Base-by-base conservation (phyloP, 1,139 yeast genomes). In the Sugiyamaella japonica region DNA sequence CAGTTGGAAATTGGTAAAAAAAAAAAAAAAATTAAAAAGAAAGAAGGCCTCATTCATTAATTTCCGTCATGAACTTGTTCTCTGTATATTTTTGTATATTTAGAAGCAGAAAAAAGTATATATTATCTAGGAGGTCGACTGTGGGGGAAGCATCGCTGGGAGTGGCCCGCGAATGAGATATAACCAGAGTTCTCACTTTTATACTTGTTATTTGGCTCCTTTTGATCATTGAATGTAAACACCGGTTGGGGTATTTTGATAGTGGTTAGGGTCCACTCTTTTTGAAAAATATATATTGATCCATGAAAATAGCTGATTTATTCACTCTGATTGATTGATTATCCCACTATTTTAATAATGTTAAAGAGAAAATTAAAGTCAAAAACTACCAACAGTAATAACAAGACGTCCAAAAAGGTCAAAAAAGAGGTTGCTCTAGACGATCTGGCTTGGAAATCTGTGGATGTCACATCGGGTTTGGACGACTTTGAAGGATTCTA, bases 401-500 rank as follows among this genome's bases (percentile, higher is more conserved):
- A 4, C 28, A 17, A 31, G 36, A 3, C 36, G 3, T 4, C 20
- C 8, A 31, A 29, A 43, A 43, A 43, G 16, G 47, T 16, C 13
- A 48, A 48, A 32, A 41, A 58, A 25, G 45, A 41, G 1, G 60
- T 61, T 41, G 52, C 61, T 36, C 56, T 67, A 17, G 65, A 70
- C 39, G 66, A 68, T n/a, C 59, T 73, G 44, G 56, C 61, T 7
- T 93, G 99, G 99, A 86, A 86, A 63, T 71, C 84, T 4, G 96
- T 89, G 12, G 86, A 85, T 1, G 80, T 93, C 49, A 93, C 95
- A 4, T 7, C 16, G 3, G 93, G 89, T 38, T 70, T 89, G 57
- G 97, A 85, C 57, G 96, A 89, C 69, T 87, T 86, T 67, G 91
- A 86, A 64, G 97, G 97, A 0, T 85, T 90, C 62, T 89, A 84